phyloP scores from a whole-genome alignment of 306 rosid species.

The Quercus berberidifolia region DNA sequence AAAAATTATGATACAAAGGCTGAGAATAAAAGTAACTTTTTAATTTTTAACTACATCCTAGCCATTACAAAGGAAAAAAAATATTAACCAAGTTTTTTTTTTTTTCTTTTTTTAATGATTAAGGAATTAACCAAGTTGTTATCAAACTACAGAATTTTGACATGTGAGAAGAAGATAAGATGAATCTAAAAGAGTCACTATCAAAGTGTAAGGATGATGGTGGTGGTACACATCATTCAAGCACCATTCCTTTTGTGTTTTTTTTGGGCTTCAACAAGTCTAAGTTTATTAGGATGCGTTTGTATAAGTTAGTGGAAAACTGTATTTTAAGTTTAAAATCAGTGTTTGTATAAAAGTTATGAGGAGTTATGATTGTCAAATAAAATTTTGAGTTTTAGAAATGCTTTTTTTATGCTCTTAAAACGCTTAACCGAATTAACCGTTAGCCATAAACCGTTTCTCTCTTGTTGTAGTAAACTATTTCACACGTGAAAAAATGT shows the following conservation, averaged over 20 bases:
- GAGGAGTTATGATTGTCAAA: too few relatives aligned
- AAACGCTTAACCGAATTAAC: accelerated
- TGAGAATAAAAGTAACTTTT: too few relatives aligned
- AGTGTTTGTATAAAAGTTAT: too few relatives aligned
- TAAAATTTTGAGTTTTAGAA: too few relatives aligned
- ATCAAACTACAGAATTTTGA: not conserved
- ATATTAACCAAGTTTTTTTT: not conserved
- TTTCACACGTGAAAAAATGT: constrained; percentile 30
- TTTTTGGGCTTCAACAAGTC: not conserved
- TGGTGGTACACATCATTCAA: constrained; percentile 59
- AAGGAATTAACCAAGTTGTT: not conserved
- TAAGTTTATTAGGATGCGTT: not conserved
- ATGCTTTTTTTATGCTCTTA: accelerated
- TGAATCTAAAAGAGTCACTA: not conserved
- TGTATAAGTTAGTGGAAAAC: too few relatives aligned
- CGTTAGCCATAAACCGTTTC: not conserved
- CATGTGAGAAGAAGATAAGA: not conserved
- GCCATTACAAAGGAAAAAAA: too few relatives aligned
- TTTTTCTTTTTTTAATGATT: not conserved
- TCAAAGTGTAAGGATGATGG: not conserved
- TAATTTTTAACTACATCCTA: too few relatives aligned
- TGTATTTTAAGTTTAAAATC: too few relatives aligned
- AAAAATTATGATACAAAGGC: too few relatives aligned
- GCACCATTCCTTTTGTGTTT: constrained; percentile 24
- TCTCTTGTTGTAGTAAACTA: not conserved